Conservation (phyloP, 2,329 filamentous ascomycete genomes). For the Westerdykella sp. region DNA sequence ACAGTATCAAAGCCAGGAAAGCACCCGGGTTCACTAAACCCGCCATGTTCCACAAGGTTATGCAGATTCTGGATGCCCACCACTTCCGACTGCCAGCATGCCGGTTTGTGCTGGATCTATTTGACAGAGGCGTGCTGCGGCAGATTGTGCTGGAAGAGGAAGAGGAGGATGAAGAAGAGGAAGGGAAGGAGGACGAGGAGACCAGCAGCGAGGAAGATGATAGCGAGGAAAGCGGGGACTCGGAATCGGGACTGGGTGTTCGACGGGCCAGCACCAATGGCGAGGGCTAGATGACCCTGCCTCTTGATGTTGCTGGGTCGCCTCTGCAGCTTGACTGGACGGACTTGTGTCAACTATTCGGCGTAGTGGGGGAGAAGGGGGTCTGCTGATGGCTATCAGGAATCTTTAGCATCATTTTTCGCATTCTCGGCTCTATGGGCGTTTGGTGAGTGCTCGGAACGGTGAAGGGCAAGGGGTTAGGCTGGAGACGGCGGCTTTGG, state of each 20-base stretch:
- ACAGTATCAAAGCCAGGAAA: slow-evolving; percentile 68
- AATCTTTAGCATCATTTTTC: too few relatives aligned
- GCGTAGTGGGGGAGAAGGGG: too few relatives aligned
- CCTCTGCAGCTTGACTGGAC: too few relatives aligned
- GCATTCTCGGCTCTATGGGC: too few relatives aligned
- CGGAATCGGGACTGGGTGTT: slow-evolving; percentile 25
- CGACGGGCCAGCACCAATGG: slow-evolving; percentile 10
- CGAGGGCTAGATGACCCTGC: not conserved
- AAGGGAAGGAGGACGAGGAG: slow-evolving; percentile 59
- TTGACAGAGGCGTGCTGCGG: slow-evolving; percentile 82
- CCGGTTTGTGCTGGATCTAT: slow-evolving; percentile 86
- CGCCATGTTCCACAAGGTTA: slow-evolving; percentile 74
- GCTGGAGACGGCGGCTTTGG: too few relatives aligned
- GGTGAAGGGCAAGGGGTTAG: too few relatives aligned
- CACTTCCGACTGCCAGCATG: slow-evolving; percentile 83
- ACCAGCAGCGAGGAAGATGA: slow-evolving; percentile 26
- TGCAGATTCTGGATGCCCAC: slow-evolving; percentile 79
- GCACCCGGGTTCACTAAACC: slow-evolving; percentile 69
- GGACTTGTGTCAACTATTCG: too few relatives aligned
- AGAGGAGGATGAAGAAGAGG: slow-evolving; percentile 31
- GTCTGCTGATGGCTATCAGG: too few relatives aligned
- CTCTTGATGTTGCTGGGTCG: too few relatives aligned
- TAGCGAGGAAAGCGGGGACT: slow-evolving; percentile 30
- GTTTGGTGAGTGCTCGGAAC: too few relatives aligned
- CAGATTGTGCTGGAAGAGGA: slow-evolving; percentile 77